Evolutionary conservation across 2,329 filamentous ascomycete species (phyloP).

Genomic region (Fusarium dimerum): DNA sequence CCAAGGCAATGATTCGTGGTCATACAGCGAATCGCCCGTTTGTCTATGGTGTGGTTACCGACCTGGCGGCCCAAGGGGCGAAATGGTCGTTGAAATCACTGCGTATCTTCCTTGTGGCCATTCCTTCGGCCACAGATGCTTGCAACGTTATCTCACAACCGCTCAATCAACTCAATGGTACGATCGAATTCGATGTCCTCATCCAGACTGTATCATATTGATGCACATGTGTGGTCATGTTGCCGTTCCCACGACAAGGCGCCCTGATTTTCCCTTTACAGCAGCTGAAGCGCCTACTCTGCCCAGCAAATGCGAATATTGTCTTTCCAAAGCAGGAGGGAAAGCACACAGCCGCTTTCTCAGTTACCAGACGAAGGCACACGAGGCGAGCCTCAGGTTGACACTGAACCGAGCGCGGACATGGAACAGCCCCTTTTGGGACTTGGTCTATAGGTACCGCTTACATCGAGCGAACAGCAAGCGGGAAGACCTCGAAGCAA

Average conservation of each 20-base stretch:
- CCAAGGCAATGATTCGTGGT: not conserved
- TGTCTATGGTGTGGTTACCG: not conserved
- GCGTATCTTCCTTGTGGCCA: conserved; percentile 31
- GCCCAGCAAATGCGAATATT: not conserved
- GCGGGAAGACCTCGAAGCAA: no score
- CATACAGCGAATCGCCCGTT: not conserved
- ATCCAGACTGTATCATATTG: conserved; percentile 6
- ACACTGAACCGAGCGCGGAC: no score
- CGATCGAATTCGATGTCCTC: not conserved
- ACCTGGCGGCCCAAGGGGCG: not conserved
- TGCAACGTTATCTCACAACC: conserved; percentile 7
- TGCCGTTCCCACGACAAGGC: conserved; percentile 1
- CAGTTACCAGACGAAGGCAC: no score
- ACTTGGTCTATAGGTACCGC: no score
- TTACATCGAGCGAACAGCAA: no score
- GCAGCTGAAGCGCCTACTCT: not conserved
- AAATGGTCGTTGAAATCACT: conserved; percentile 8
- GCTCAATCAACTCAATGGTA: not conserved
- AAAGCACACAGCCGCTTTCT: not conserved
- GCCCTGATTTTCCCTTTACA: not conserved
- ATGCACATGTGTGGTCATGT: not conserved
- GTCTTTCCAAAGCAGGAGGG: not conserved
- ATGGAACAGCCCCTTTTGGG: no score
- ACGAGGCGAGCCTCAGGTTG: no score
- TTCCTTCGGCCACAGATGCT: conserved; percentile 24